These are phyloP conservation scores for Citrus cavaleriei DNA, from an alignment of 345 rosid genomes.

Conservation along the genomic window DNA sequence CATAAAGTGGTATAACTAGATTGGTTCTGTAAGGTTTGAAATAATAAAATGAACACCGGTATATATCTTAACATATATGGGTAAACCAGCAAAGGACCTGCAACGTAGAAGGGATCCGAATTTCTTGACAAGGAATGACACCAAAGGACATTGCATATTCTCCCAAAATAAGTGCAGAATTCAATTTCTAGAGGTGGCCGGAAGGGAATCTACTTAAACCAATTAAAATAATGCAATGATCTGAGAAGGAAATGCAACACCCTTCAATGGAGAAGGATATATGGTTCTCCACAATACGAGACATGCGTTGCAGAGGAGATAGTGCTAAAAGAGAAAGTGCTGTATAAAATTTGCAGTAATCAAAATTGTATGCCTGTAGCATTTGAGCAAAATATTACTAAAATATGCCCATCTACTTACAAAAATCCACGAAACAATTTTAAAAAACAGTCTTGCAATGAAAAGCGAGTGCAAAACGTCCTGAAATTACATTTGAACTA, in stretches of 20 bases:
- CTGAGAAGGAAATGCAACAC: not conserved
- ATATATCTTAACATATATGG: too few relatives aligned
- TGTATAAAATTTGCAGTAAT: not conserved
- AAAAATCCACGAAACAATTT: not conserved
- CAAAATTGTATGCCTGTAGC: not conserved
- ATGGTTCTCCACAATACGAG: not conserved
- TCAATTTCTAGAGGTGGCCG: not conserved
- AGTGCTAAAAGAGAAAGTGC: not conserved
- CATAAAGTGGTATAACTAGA: not conserved
- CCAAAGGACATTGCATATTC: not conserved
- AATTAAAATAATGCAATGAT: not conserved
- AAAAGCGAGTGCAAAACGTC: not conserved
- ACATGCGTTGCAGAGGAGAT: not conserved
- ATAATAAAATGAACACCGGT: not conserved
- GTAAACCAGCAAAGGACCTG: not conserved
- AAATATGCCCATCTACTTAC: not conserved
- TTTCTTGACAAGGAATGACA: not conserved
- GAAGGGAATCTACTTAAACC: not conserved
- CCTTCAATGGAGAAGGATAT: not conserved
- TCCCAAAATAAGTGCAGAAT: not conserved
- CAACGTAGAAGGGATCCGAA: not conserved
- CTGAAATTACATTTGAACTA: not conserved
- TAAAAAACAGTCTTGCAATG: not conserved
- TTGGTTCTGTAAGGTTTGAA: not conserved
- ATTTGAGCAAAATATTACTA: not conserved